Conservation (phyloP, 257 asterid genomes). For the Gynochthodes officinalis region DNA sequence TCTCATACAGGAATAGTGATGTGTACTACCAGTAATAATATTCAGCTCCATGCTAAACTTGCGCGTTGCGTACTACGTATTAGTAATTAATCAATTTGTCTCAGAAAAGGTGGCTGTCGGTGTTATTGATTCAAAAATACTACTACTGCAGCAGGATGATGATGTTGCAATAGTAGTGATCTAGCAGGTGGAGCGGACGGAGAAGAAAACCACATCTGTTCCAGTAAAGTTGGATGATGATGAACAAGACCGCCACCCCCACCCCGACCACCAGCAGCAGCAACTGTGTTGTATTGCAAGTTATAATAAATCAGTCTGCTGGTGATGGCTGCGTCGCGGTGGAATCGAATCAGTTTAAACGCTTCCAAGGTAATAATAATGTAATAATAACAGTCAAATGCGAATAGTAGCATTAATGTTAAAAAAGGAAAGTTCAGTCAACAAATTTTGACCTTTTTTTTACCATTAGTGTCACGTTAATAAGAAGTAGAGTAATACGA, state of each 20-base stretch:
- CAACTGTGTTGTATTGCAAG: conserved; percentile 24
- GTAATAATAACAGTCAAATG: background rate
- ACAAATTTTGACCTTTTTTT: background rate
- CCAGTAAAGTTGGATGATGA: background rate
- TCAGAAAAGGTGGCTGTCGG: too few relatives aligned
- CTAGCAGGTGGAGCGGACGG: background rate
- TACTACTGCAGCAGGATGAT: conserved; percentile 2
- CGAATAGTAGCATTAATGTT: background rate
- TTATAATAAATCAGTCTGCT: background rate
- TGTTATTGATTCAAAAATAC: too few relatives aligned
- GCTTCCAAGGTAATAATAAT: conserved; percentile 65
- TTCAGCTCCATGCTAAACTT: too few relatives aligned
- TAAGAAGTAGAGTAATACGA: background rate
- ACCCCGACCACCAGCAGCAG: too few relatives aligned
- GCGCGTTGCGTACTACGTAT: too few relatives aligned
- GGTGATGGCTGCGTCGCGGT: conserved; percentile 59
- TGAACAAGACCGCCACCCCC: too few relatives aligned
- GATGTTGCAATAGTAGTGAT: background rate
- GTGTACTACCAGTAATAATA: too few relatives aligned
- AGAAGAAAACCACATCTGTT: background rate
- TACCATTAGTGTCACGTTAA: background rate
- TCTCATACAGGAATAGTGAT: too few relatives aligned
- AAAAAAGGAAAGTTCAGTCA: background rate
- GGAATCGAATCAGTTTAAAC: conserved; percentile 69
- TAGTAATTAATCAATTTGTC: too few relatives aligned